Percentiles rank a stretch among this genome's conserved stretches.
Evolutionary conservation across 257 asterid species (phyloP).

Genomic region (Fraxinus excelsior): DNA sequence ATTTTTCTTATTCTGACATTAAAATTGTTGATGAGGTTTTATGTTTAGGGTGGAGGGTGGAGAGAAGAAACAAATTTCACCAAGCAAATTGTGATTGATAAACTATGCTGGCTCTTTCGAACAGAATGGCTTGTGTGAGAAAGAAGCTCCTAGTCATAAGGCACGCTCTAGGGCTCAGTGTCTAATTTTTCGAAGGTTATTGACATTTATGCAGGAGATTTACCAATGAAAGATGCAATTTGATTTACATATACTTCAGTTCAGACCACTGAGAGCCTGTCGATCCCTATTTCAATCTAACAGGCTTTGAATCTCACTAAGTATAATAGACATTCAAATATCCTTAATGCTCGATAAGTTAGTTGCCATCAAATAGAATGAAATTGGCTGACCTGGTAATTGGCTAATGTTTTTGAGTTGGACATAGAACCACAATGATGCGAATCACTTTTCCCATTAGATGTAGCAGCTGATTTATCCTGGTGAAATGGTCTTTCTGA

Average conservation of each 20-base stretch:
- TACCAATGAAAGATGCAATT: background rate
- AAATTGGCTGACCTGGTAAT: constrained; percentile 50
- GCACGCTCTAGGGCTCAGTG: background rate
- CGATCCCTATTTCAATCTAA: background rate
- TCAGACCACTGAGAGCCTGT: constrained; percentile 1
- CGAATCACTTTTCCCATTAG: constrained; percentile 28
- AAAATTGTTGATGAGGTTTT: background rate
- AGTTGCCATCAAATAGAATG: background rate
- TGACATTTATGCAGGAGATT: background rate
- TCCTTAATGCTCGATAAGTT: background rate
- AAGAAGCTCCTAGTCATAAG: background rate
- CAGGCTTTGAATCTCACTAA: background rate
- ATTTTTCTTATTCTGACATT: background rate
- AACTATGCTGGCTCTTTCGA: too few species aligned
- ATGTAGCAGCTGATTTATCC: constrained; percentile 29
- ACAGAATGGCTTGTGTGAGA: background rate
- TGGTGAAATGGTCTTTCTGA: constrained; percentile 51
- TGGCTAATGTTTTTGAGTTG: constrained; percentile 27
- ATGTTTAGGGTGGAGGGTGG: background rate
- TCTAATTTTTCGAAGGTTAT: background rate
- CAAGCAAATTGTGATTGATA: too few species aligned
- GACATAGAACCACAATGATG: constrained; percentile 21
- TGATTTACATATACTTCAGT: constrained; percentile 2
- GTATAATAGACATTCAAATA: background rate
- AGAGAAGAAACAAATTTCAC: background rate